phyloP scores from a whole-genome alignment of 331 rosid species.

The Malus hybrid region DNA sequence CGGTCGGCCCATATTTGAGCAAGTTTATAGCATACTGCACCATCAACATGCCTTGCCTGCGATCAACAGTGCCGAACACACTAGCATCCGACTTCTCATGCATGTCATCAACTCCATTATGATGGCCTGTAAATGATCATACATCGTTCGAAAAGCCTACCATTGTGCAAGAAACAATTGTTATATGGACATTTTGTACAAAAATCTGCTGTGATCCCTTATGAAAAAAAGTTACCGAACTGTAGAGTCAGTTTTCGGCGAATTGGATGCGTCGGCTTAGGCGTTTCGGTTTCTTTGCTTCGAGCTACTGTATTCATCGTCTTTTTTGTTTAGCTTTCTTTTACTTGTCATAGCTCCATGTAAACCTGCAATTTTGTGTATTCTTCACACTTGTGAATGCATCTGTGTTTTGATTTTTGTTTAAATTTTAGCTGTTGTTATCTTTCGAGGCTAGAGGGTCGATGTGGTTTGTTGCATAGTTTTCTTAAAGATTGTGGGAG shows the following conservation, averaged over 20 bases:
- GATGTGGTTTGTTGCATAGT: too few relatives aligned
- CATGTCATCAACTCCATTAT: slow-evolving; percentile 92
- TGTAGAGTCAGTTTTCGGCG: background rate
- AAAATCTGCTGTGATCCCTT: background rate
- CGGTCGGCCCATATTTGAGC: slow-evolving; percentile 75
- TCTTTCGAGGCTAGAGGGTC: too few relatives aligned
- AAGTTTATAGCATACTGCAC: slow-evolving; percentile 84
- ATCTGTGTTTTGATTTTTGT: background rate
- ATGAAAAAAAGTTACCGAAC: background rate
- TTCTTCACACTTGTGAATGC: background rate
- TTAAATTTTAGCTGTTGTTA: too few relatives aligned
- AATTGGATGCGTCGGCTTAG: slow-evolving; percentile 5
- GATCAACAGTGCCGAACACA: slow-evolving; percentile 37
- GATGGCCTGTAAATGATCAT: slow-evolving; percentile 68
- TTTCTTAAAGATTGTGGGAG: too few relatives aligned
- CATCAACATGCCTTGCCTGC: slow-evolving; percentile 74
- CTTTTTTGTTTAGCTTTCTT: background rate
- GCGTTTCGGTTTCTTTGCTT: background rate
- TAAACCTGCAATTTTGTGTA: slow-evolving; percentile 6
- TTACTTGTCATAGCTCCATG: background rate
- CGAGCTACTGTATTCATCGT: too few relatives aligned
- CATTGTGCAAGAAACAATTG: slow-evolving; percentile 12
- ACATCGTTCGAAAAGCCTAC: background rate
- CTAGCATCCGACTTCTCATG: slow-evolving; percentile 65
- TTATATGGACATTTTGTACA: slow-evolving; percentile 12